Evolutionary conservation across 2,329 filamentous ascomycete species (phyloP), one percentile per base, ranked within the genome.

Genomic region (Colletotrichum simmondsii): DNA sequence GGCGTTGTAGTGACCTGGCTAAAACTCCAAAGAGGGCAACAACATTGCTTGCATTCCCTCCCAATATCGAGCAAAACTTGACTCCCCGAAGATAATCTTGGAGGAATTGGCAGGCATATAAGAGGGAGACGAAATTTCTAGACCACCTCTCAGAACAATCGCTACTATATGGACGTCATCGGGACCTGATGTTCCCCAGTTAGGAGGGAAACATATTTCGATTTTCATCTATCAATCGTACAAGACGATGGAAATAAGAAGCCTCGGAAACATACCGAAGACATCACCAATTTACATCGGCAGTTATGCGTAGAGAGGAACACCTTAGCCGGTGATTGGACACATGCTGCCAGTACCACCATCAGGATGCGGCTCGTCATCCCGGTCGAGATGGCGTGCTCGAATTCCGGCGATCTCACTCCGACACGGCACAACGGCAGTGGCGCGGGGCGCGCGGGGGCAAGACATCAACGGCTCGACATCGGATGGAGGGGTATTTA

Each of bases 341-440:
- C 6, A 8, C 7, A 26, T 14, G 19, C n/a, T 14, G 42, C 57
- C 37, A 59, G 22, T 19, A 49, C 5, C 52, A 32, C 3, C 54
- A 6, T 16, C 32, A 32, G 52, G 32, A 42, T 37, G 26, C 5
- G 59, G 42, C 24, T 74, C 59, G 67, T 59, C 67, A 74, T 75
- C 12, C 22, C 57, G 24, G n/a, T 32, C 26, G 37, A 10, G 26
- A 75, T 75, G 73, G 67, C 73, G 71, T 75, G 73, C 73, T 74
- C 46, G 8, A 24, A 22, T n/a, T 63, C 24, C 49, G 60, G 62
- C 65, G 37, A 59, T 59, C 58, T 28, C 14, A n/a, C 52, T 59
- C 65, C 30, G 65, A 60, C 35, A 49, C 57, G 58, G 37, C 58
- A 26, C 7, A 57, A 32, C 28, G 26, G 37, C 19, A 11, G 16